Evolutionary conservation across 2,329 filamentous ascomycete genomes (phyloP).

Genomic region (Magnaporthiopsis incrustans): DNA sequence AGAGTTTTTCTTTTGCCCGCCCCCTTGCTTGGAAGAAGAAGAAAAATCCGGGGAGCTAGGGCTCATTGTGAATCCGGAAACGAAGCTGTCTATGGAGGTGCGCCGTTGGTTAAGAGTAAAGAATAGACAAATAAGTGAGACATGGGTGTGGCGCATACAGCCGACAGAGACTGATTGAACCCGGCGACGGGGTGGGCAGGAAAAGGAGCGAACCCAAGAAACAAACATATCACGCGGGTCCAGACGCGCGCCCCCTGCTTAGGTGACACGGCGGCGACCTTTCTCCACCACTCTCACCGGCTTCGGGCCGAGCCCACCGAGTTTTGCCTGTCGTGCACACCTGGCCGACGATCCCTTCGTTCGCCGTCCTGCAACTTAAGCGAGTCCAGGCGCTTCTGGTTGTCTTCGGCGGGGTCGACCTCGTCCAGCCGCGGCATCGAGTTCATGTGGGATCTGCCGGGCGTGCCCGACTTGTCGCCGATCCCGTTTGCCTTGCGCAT

Average conservation of each 20-base stretch:
- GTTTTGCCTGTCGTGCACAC: constrained; percentile 50
- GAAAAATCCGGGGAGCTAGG: neutral
- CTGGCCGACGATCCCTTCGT: constrained; percentile 43
- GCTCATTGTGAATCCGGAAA: neutral
- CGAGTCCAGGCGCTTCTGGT: constrained; percentile 79
- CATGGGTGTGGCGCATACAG: neutral
- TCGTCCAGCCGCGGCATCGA: constrained; percentile 57
- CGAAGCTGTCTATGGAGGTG: neutral
- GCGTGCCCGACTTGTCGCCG: constrained; percentile 22
- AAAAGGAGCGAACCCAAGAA: constrained; percentile 3
- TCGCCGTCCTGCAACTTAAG: constrained; percentile 83
- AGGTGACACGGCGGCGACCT: constrained; percentile 6
- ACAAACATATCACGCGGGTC: constrained; percentile 14
- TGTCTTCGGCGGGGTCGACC: constrained; percentile 73
- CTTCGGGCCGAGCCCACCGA: constrained; percentile 48
- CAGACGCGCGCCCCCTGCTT: neutral
- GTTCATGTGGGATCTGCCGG: constrained; percentile 29
- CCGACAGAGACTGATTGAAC: neutral
- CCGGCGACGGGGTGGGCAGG: neutral
- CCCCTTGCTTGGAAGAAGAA: neutral
- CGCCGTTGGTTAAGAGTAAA: neutral
- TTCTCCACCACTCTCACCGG: constrained; percentile 23
- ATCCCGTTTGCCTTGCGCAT: constrained; percentile 46
- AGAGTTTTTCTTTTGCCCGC: neutral
- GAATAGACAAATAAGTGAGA: neutral